These are phyloP conservation scores for Pleoardoris graminearum DNA, from an alignment of 2,329 filamentous ascomycete species.

Conservation along the genomic window DNA sequence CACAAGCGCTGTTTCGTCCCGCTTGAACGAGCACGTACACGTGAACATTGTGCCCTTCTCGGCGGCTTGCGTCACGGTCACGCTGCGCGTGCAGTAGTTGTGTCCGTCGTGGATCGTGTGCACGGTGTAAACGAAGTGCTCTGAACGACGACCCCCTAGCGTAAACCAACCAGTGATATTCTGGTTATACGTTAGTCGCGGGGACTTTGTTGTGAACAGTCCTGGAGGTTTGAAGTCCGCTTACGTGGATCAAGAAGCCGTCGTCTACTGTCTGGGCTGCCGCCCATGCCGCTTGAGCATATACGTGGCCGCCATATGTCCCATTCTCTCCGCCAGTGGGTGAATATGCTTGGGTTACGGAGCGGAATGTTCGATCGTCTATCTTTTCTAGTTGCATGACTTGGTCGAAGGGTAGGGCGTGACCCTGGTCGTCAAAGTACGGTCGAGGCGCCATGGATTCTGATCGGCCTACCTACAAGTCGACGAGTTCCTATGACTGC, in stretches of 20 bases:
- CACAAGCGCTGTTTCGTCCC: slow-evolving; percentile 41
- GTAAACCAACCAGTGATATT: slow-evolving; percentile 59
- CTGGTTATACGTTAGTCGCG: slow-evolving; percentile 31
- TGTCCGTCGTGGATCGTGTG: slow-evolving; percentile 56
- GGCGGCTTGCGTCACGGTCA: slow-evolving; percentile 55
- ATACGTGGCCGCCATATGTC: slow-evolving; percentile 61
- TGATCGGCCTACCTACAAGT: neutral
- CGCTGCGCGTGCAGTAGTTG: slow-evolving; percentile 56
- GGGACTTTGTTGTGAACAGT: neutral
- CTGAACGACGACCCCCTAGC: slow-evolving; percentile 50
- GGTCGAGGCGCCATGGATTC: slow-evolving; percentile 29
- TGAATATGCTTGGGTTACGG: slow-evolving; percentile 47
- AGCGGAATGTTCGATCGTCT: slow-evolving; percentile 46
- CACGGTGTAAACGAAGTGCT: slow-evolving; percentile 57
- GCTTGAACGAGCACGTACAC: slow-evolving; percentile 58
- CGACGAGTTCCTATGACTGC: no score
- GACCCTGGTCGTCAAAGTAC: slow-evolving; percentile 28
- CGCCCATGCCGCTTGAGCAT: slow-evolving; percentile 61
- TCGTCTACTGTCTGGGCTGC: slow-evolving; percentile 57
- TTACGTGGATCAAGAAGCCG: slow-evolving; percentile 58
- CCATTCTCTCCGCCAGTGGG: slow-evolving; percentile 47
- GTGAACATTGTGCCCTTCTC: slow-evolving; percentile 56
- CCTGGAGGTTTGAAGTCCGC: slow-evolving; percentile 8
- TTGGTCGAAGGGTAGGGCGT: slow-evolving; percentile 45
- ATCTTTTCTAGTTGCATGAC: slow-evolving; percentile 48